Percentiles rank a stretch among this genome's conserved stretches.
Evolutionary conservation across 2,329 filamentous ascomycete genomes (phyloP).

Genomic region (Westerdykella sp.): DNA sequence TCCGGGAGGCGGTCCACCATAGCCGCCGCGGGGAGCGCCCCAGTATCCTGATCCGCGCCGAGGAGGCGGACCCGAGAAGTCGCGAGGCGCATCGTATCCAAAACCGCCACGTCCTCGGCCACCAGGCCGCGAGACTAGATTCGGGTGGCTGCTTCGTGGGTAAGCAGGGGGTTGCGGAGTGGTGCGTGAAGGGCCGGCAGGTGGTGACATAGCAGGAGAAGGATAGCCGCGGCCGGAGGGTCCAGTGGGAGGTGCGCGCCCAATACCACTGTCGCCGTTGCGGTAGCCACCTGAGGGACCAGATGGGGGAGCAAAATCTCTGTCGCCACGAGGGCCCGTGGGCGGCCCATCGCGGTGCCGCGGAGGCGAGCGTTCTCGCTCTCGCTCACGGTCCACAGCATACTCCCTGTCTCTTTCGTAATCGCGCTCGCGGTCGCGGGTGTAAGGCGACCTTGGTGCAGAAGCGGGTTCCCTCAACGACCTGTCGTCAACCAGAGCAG

Average conservation of each 20-base stretch:
- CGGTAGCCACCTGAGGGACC: constrained; percentile 33
- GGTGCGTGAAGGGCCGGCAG: constrained; percentile 32
- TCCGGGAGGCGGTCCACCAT: constrained; percentile 28
- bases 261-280: constrained; percentile 32
- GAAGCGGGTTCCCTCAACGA: constrained; percentile 26
- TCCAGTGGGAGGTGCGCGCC: constrained; percentile 36
- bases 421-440: constrained; percentile 17
- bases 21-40: constrained; percentile 26
- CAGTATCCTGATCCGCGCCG: constrained; percentile 31
- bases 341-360: constrained; percentile 35
- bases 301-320: constrained; percentile 34
- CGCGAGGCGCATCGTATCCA: constrained; percentile 32
- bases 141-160: constrained; percentile 31
- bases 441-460: constrained; percentile 28
- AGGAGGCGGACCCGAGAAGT: constrained; percentile 28
- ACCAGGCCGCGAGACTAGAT: constrained; percentile 35
- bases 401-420: constrained; percentile 17
- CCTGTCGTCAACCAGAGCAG: constrained; percentile 34
- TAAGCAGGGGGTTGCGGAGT: constrained; percentile 27
- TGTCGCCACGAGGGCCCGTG: constrained; percentile 28
- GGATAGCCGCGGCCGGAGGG: constrained; percentile 33
- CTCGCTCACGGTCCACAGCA: constrained; percentile 20
- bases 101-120: constrained; percentile 39
- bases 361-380: constrained; percentile 29
- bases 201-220: constrained; percentile 36